Evolutionary conservation across 2,329 filamentous ascomycete species (phyloP).

Genomic region (Canariomyces notabilis): DNA sequence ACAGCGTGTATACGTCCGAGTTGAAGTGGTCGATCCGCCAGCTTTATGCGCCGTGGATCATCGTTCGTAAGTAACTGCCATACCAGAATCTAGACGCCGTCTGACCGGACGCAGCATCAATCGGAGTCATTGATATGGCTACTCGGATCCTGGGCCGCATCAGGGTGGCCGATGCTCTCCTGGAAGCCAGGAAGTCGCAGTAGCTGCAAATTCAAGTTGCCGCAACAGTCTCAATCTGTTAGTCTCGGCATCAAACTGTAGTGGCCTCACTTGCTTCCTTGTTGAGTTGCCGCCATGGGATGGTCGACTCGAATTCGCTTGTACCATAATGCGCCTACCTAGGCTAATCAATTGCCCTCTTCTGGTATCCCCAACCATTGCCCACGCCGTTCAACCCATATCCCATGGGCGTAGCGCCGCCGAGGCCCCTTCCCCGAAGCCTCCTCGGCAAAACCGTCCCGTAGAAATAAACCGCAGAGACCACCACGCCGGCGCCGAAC

Average conservation of each 20-base stretch:
- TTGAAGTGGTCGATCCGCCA: slow-evolving; percentile 45
- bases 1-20: slow-evolving; percentile 37
- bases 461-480: slow-evolving; percentile 55
- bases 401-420: slow-evolving; percentile 54
- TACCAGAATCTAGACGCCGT: background rate
- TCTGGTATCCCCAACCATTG: slow-evolving; percentile 57
- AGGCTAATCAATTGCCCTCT: slow-evolving; percentile 43
- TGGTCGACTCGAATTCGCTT: no score
- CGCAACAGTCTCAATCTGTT: no score
- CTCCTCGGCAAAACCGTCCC: slow-evolving; percentile 54
- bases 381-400: slow-evolving; percentile 49
- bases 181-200: slow-evolving; percentile 38
- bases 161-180: slow-evolving; percentile 27
- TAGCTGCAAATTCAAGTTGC: slow-evolving; percentile 25
- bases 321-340: background rate
- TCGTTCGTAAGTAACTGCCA: slow-evolving; percentile 44
- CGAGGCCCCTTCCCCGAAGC: slow-evolving; percentile 45
- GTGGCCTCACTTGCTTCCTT: no score
- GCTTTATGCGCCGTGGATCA: slow-evolving; percentile 47
- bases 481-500: slow-evolving; percentile 51
- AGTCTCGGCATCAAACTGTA: no score
- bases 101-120: slow-evolving; percentile 34
- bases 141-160: slow-evolving; percentile 42
- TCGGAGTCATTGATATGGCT: slow-evolving; percentile 53
- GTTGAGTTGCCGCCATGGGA: no score